Evolutionary conservation across 805 yeast genomes (phyloP), one percentile per base, ranked within the genome.

Genomic region (Lipomyces kockii): DNA sequence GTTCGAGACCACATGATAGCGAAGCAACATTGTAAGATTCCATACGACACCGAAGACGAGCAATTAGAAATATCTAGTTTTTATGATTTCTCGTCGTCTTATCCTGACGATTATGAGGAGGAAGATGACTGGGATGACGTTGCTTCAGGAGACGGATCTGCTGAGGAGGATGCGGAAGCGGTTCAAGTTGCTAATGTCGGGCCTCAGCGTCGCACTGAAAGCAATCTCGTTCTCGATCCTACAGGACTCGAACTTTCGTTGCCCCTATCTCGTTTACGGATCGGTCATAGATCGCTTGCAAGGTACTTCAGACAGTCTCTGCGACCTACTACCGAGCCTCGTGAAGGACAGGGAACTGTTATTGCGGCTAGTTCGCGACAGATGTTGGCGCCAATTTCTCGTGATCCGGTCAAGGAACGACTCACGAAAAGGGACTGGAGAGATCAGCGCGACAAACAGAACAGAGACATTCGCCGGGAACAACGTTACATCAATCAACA

Each of bases 1-100:
- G 92, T 91, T 11, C 87, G 97, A 72, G 95, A 91, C 55, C 99
- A 95, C 78, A 89, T 92, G 90, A 74, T 83, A 3, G 84, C 89
- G 8, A 95, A 95, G 78, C 87, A 92, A 66, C 99, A 95, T 78
- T 89, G 94, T 80, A 85, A 87, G 75, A 84, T 95, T 68, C 98
- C 98, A 0, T 95, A 90, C 78, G 98, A 95, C 74, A 79, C 86
- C 0, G 89, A 86, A 63, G 89, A 88, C 65, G 97, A 95, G 74
- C 87, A 87, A 75, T 83, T 87, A 59, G 89, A 88, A 74, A 83
- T 94, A 56, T 85, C 92, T 0, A 89, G 87, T 53, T 95, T 89
- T 75, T 95, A 95, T 76, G 97, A 94, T 76, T 93, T 91, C 79
- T 81, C 88, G 2, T 83, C 91, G 0, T 82, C 92, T 1, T 87